phyloP scores from a whole-genome alignment of 116 monocot genomes.

The Dioscorea cayenensis region DNA sequence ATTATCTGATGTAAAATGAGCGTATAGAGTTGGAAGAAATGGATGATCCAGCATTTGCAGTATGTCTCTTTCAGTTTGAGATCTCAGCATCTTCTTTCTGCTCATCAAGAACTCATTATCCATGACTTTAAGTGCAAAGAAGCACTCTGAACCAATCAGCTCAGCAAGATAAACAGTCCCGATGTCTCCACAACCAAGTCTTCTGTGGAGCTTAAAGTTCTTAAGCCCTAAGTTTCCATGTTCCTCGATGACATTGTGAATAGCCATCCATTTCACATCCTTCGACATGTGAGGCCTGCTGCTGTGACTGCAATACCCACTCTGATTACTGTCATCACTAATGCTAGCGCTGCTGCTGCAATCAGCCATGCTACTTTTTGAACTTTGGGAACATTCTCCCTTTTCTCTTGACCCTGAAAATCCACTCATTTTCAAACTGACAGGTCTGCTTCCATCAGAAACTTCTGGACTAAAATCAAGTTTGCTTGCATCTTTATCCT shows the following conservation, averaged over 20 bases:
- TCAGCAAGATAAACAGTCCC: constrained; percentile 96
- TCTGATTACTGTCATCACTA: constrained; percentile 67
- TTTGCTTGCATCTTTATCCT: constrained; percentile 4
- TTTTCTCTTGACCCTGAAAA: constrained; percentile 49
- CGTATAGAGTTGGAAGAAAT: constrained; percentile 84
- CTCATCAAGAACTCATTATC: constrained; percentile 69
- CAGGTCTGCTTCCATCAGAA: constrained; percentile 5
- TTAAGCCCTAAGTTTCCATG: constrained; percentile 57
- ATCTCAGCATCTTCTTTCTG: constrained; percentile 81
- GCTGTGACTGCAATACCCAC: constrained; percentile 37
- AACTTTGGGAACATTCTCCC: constrained; percentile 75
- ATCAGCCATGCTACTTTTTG: constrained; percentile 86
- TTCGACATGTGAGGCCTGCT: constrained; percentile 84
- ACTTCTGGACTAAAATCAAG: constrained; percentile 15
- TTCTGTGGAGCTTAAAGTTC: constrained; percentile 74
- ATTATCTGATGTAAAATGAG: constrained; percentile 75
- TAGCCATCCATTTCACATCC: constrained; percentile 76
- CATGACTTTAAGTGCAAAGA: constrained; percentile 95
- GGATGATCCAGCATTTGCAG: constrained; percentile 96
- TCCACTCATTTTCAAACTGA: constrained; percentile 19
- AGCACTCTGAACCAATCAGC: constrained; percentile 55
- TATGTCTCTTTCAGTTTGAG: constrained; percentile 92
- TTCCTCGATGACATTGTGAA: constrained; percentile 35
- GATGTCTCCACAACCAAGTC: constrained; percentile 91
- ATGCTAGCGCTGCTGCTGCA: constrained; percentile 66